These are phyloP conservation scores for Euphorbia peplus DNA, from an alignment of 345 rosid species.

Conservation along the genomic window DNA sequence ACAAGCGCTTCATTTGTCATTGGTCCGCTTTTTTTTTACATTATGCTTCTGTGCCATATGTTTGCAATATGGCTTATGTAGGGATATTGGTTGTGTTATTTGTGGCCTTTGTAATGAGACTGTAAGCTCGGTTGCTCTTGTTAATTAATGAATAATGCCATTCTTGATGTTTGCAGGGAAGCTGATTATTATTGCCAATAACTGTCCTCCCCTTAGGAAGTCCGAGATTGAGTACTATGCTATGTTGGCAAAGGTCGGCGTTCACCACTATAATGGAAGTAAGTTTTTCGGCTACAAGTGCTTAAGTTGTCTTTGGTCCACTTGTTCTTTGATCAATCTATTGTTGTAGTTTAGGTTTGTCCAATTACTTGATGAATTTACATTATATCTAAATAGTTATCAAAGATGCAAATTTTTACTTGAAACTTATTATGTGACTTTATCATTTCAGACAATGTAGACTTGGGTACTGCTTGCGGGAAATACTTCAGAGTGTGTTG, in stretches of 20 bases:
- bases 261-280: slow-evolving; percentile 73
- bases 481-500: slow-evolving; percentile 76
- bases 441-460: slow-evolving; percentile 49
- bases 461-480: slow-evolving; percentile 77
- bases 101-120: neutral
- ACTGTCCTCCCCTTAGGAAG: slow-evolving; percentile 64
- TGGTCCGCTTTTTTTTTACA: neutral
- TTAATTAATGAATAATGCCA: neutral
- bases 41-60: neutral
- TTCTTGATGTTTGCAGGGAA: slow-evolving; percentile 32
- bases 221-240: slow-evolving; percentile 73
- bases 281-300: slow-evolving; percentile 21
- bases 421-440: neutral
- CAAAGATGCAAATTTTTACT: neutral
- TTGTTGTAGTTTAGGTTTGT: neutral
- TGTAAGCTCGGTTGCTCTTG: neutral
- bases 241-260: too few species aligned
- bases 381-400: neutral
- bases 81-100: neutral
- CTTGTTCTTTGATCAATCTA: too few species aligned
- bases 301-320: too few species aligned
- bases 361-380: neutral
- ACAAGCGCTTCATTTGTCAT: too few species aligned
- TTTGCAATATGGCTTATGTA: too few species aligned
- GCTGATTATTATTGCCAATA: slow-evolving; percentile 53